Evolutionary conservation across 352 stramenopile genomes (phyloP).

Genomic region (Aphanomyces invadans): DNA sequence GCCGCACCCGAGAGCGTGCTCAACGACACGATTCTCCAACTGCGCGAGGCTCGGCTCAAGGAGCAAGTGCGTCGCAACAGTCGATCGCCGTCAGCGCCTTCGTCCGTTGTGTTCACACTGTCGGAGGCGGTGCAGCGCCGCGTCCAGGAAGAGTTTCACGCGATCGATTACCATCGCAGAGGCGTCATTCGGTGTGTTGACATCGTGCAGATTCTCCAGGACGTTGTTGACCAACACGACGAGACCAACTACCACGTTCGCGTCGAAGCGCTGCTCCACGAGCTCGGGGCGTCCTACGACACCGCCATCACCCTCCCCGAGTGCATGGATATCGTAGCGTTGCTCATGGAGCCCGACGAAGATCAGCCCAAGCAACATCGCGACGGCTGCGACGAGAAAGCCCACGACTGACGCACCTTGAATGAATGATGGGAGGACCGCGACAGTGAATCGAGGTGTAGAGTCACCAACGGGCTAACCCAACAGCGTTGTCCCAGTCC

Average conservation of each 20-base stretch:
- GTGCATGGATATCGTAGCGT: constrained; percentile 78
- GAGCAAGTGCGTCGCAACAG: not conserved
- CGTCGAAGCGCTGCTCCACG: constrained; percentile 47
- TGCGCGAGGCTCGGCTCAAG: constrained; percentile 35
- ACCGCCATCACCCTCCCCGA: constrained; percentile 77
- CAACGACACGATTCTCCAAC: constrained; percentile 53
- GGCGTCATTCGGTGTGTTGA: constrained; percentile 48
- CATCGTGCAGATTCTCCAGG: constrained; percentile 37
- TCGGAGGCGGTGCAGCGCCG: constrained; percentile 35
- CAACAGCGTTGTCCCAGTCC: too few relatives aligned
- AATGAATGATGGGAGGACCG: too few relatives aligned
- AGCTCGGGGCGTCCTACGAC: constrained; percentile 57
- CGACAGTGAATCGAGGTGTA: too few relatives aligned
- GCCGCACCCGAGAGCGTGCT: constrained; percentile 62
- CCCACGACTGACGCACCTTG: too few relatives aligned
- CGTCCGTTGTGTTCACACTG: constrained; percentile 9
- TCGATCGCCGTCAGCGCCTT: not conserved
- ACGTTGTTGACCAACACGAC: constrained; percentile 36
- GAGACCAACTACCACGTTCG: constrained; percentile 38
- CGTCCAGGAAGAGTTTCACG: constrained; percentile 40
- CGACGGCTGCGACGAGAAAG: constrained; percentile 14
- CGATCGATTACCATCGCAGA: constrained; percentile 25
- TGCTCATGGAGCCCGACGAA: constrained; percentile 52
- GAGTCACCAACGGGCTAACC: too few relatives aligned
- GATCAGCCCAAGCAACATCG: constrained; percentile 23